Evolutionary conservation across 2,329 filamentous ascomycete genomes (phyloP).

Genomic region (Fusarium clavum): DNA sequence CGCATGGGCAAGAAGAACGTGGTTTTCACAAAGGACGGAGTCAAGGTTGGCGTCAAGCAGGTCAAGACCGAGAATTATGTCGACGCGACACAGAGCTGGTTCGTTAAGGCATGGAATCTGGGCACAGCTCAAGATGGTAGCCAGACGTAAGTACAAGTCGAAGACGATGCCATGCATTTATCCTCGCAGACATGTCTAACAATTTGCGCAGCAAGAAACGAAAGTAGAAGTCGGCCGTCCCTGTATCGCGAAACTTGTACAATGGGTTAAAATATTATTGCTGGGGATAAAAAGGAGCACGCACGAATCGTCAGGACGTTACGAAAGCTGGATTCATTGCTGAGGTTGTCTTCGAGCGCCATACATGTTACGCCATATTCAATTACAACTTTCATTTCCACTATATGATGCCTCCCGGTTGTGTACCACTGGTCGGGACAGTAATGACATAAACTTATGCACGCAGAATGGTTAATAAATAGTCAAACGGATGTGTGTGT

Average conservation of each 20-base stretch:
- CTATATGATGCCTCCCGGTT: not conserved
- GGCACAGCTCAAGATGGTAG: constrained; percentile 49
- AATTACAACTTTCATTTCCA: not conserved
- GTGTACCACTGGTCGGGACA: not conserved
- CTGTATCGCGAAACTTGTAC: constrained; percentile 2
- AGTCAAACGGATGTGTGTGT: not conserved
- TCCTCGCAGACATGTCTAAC: constrained; percentile 18
- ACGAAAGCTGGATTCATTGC: not conserved
- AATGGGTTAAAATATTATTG: not conserved
- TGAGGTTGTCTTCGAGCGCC: not conserved
- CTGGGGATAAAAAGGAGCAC: not conserved
- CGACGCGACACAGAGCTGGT: constrained; percentile 76
- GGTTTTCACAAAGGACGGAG: constrained; percentile 78
- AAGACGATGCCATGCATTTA: not conserved
- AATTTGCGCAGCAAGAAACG: constrained; percentile 38
- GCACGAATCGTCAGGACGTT: constrained; percentile 1
- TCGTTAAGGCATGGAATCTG: constrained; percentile 75
- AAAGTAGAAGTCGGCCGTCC: constrained; percentile 27
- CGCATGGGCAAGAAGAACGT: constrained; percentile 82
- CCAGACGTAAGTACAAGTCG: constrained; percentile 29
- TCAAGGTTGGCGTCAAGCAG: constrained; percentile 77
- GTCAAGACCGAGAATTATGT: constrained; percentile 76
- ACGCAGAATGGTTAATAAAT: not conserved
- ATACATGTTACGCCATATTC: constrained; percentile 1
- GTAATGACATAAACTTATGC: not conserved